Percentiles rank a stretch among this genome's conserved stretches.
phyloP scores from a whole-genome alignment of 2,329 filamentous ascomycete genomes.

The Trichoderma sp. region DNA sequence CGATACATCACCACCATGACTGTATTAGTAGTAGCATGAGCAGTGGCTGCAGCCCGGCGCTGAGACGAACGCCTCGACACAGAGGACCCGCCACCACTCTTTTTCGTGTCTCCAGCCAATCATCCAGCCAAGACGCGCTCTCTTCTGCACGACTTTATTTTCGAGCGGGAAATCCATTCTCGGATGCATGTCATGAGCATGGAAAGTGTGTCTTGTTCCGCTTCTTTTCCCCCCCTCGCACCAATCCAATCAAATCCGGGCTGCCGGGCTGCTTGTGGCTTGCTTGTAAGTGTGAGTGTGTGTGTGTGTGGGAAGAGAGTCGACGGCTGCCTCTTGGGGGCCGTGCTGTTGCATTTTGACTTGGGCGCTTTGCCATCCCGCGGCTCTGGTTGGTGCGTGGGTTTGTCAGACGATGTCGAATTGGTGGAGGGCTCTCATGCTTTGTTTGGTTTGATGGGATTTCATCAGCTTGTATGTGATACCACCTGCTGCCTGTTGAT shows the following conservation, averaged over 20 bases:
- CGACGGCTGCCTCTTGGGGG: slow-evolving; percentile 18
- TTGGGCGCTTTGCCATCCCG: background rate
- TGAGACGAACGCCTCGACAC: slow-evolving; percentile 19
- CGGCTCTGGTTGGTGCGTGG: background rate
- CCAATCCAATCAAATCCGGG: slow-evolving; percentile 23
- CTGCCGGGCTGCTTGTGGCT: slow-evolving; percentile 6
- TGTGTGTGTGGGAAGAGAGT: background rate
- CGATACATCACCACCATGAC: background rate
- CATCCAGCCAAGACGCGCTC: slow-evolving; percentile 29
- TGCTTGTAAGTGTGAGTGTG: too few species aligned
- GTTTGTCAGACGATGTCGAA: too few species aligned
- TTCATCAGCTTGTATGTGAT: too few species aligned
- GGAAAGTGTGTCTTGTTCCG: too few species aligned
- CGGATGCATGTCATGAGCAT: slow-evolving; percentile 34
- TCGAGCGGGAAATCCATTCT: slow-evolving; percentile 22
- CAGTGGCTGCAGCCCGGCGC: slow-evolving; percentile 22
- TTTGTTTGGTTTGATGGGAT: too few species aligned
- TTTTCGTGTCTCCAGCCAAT: slow-evolving; percentile 27
- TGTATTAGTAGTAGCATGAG: background rate
- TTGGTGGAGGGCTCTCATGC: too few species aligned
- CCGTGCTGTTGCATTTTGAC: slow-evolving; percentile 6
- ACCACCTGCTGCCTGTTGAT: too few species aligned
- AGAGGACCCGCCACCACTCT: background rate
- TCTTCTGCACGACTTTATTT: slow-evolving; percentile 28
- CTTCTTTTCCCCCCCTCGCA: slow-evolving; percentile 8